Evolutionary conservation across 2,329 filamentous ascomycete genomes (phyloP).

Genomic region (Coniochaeta ligniaria): DNA sequence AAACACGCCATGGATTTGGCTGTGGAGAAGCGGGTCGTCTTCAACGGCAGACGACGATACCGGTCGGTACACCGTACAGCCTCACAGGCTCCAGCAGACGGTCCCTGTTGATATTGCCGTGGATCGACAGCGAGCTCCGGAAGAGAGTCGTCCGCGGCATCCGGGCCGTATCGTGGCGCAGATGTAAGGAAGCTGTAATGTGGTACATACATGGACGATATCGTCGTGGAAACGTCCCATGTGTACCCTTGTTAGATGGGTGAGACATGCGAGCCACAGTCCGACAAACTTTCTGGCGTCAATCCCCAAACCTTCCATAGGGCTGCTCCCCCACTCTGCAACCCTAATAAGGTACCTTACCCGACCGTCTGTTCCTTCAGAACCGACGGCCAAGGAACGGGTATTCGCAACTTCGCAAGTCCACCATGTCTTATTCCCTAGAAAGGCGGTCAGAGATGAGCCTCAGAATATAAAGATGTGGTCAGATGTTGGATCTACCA

Average conservation of each 20-base stretch:
- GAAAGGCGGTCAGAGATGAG: neutral
- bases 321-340: neutral
- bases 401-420: too few species aligned
- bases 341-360: too few species aligned
- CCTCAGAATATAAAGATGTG: neutral
- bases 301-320: neutral
- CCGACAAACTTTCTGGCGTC: neutral
- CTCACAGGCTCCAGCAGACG: neutral
- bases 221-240: neutral
- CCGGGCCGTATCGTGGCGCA: neutral
- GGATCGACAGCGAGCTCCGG: neutral
- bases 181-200: neutral
- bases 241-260: neutral
- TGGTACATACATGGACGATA: neutral
- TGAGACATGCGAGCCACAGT: neutral
- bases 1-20: neutral
- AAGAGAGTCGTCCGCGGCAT: neutral
- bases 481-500: neutral
- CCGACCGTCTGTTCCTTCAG: neutral
- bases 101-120: neutral
- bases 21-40: neutral
- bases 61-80: neutral
- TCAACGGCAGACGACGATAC: neutral
- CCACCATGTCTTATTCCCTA: neutral
- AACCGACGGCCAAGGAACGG: too few species aligned